These are phyloP conservation scores for Dissophora globulifera DNA, from an alignment of 192 early-diverging fungal species.

Conservation along the genomic window DNA sequence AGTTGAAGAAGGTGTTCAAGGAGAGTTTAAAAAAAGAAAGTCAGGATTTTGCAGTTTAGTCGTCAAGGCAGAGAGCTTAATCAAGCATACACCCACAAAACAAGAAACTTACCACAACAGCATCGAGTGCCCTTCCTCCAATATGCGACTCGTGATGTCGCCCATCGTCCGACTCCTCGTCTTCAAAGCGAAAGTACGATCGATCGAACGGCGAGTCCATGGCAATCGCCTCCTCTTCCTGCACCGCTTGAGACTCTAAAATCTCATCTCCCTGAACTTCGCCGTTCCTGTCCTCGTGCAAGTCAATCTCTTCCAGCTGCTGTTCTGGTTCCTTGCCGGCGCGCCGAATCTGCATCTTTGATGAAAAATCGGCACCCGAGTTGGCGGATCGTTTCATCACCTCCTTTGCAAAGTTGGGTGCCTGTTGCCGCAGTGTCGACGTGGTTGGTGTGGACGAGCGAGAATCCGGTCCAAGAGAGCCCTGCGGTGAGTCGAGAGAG, in stretches of 20 bases:
- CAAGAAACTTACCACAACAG: conserved; percentile 73
- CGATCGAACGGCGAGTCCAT: conserved; percentile 46
- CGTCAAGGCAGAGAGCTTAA: no score
- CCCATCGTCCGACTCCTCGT: conserved; percentile 51
- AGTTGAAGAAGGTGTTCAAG: neutral
- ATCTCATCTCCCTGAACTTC: conserved; percentile 1
- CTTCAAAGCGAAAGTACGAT: conserved; percentile 37
- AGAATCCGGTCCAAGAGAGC: conserved; percentile 13
- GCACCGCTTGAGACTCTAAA: neutral
- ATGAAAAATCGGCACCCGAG: conserved; percentile 23
- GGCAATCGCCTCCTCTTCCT: conserved; percentile 7
- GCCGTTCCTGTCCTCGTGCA: conserved; percentile 7
- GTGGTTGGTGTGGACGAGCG: no score
- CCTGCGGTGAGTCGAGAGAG: conserved; percentile 52
- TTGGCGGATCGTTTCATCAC: conserved; percentile 38
- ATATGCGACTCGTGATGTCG: conserved; percentile 63
- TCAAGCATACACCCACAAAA: no score
- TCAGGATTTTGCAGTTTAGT: no score
- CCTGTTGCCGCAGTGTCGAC: conserved; percentile 25
- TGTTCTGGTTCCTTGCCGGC: neutral
- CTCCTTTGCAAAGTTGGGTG: conserved; percentile 39
- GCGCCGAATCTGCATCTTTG: conserved; percentile 23
- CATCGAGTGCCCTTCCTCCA: conserved; percentile 83
- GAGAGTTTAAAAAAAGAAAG: neutral
- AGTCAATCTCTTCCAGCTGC: conserved; percentile 36